phyloP scores from a whole-genome alignment of 768 basidiomycete species.

The Auricularia heimuer region DNA sequence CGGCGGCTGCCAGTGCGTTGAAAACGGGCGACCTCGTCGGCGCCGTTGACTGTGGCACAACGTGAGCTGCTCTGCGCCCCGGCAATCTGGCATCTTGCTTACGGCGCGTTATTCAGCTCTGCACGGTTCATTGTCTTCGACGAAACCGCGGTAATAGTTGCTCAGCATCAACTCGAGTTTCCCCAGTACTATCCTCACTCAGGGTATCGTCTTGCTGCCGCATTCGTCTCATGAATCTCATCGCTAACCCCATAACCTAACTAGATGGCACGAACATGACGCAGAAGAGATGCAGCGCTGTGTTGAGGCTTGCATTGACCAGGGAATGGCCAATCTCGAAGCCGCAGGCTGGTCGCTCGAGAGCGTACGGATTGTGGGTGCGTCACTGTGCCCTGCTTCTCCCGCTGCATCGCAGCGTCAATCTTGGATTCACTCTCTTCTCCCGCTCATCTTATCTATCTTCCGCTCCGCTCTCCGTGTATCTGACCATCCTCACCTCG shows the following conservation, averaged over 20 bases:
- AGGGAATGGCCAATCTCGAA: constrained; percentile 62
- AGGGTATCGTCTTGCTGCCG: constrained; percentile 39
- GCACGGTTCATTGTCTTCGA: constrained; percentile 90
- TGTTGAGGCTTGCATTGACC: constrained; percentile 65
- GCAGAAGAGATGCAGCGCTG: constrained; percentile 69
- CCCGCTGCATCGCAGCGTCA: no score
- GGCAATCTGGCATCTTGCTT: not conserved
- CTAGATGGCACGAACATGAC: constrained; percentile 94
- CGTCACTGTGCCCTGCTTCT: constrained; percentile 14
- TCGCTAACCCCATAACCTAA: constrained; percentile 6
- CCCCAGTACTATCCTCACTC: constrained; percentile 88
- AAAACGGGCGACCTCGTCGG: constrained; percentile 79
- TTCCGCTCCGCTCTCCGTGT: no score
- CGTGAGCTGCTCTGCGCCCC: constrained; percentile 34
- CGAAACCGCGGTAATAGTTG: constrained; percentile 75
- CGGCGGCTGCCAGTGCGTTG: constrained; percentile 8
- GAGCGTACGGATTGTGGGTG: constrained; percentile 88
- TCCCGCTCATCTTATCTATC: no score
- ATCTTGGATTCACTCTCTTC: no score
- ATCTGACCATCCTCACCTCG: not conserved
- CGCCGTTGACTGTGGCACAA: constrained; percentile 90
- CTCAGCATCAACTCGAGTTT: constrained; percentile 86
- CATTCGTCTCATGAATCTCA: not conserved
- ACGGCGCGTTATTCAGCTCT: constrained; percentile 39
- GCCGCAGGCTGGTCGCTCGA: constrained; percentile 64